Percentiles rank a stretch among this genome's conserved stretches.
These are phyloP conservation scores for Pseudonitzschia delicatissima DNA, from an alignment of 108 stramenopile genomes.

Conservation along the genomic window DNA sequence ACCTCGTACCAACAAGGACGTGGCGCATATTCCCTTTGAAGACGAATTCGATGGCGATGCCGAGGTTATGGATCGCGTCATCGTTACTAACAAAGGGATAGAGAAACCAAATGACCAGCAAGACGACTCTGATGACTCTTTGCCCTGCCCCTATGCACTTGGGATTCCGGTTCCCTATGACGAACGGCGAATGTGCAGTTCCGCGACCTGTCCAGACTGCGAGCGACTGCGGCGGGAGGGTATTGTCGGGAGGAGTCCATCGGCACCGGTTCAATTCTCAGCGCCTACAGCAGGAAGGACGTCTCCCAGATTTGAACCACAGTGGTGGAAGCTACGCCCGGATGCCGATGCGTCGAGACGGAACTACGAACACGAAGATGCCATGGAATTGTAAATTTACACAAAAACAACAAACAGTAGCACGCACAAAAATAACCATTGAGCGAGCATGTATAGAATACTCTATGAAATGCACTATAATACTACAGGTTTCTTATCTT, in stretches of 20 bases:
- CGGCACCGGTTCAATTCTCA: neutral
- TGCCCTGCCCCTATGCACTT: neutral
- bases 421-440: no score
- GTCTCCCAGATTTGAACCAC: neutral
- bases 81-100: neutral
- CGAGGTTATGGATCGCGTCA: neutral
- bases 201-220: conserved; percentile 39
- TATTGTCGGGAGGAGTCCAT: conserved; percentile 1
- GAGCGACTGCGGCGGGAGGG: conserved; percentile 27
- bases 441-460: no score
- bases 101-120: neutral
- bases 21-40: conserved; percentile 2
- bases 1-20: neutral
- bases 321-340: neutral
- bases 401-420: no score
- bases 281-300: neutral
- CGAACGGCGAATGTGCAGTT: conserved; percentile 23
- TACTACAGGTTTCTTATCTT: no score
- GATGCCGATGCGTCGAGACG: conserved; percentile 1
- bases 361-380: neutral
- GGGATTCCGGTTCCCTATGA: neutral
- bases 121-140: neutral
- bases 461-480: no score
- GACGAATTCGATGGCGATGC: neutral
- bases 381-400: neutral